These are phyloP conservation scores for Rutstroemia sp. DNA, from an alignment of 2,329 filamentous ascomycete species.

Conservation along the genomic window DNA sequence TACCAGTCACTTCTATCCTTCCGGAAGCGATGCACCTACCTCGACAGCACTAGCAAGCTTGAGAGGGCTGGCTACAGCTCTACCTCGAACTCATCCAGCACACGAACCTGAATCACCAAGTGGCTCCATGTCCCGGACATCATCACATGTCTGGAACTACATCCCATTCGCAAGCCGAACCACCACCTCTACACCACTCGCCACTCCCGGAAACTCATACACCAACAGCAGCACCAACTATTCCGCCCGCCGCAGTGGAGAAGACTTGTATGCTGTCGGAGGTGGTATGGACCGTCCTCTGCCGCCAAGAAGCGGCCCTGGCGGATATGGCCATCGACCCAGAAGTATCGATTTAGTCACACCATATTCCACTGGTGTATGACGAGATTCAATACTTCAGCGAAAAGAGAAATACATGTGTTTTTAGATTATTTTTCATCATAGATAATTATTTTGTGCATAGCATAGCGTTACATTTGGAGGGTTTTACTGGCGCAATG, in stretches of 20 bases:
- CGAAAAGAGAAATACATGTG: background rate
- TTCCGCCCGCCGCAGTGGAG: constrained; percentile 15
- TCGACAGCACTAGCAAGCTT: constrained; percentile 24
- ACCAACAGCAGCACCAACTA: constrained; percentile 14
- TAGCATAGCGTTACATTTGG: background rate
- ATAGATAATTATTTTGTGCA: background rate
- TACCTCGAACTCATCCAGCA: constrained; percentile 15
- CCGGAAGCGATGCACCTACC: background rate
- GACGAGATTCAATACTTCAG: background rate
- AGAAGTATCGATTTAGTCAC: constrained; percentile 59
- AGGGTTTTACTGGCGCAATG: background rate
- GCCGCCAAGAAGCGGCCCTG: constrained; percentile 44
- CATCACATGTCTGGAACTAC: constrained; percentile 25
- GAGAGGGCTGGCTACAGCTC: constrained; percentile 23
- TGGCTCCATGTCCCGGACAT: constrained; percentile 17
- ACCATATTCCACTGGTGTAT: constrained; percentile 30
- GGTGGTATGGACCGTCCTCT: constrained; percentile 45
- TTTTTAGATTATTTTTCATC: background rate
- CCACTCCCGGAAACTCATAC: constrained; percentile 23
- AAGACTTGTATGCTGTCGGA: constrained; percentile 20
- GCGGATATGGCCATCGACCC: constrained; percentile 44
- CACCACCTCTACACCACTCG: constrained; percentile 18
- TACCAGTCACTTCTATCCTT: constrained; percentile 5
- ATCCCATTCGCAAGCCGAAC: constrained; percentile 25
- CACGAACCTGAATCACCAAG: constrained; percentile 10